Conservation (phyloP, 768 basidiomycete genomes). For the Coprinopsis strossmayeri region DNA sequence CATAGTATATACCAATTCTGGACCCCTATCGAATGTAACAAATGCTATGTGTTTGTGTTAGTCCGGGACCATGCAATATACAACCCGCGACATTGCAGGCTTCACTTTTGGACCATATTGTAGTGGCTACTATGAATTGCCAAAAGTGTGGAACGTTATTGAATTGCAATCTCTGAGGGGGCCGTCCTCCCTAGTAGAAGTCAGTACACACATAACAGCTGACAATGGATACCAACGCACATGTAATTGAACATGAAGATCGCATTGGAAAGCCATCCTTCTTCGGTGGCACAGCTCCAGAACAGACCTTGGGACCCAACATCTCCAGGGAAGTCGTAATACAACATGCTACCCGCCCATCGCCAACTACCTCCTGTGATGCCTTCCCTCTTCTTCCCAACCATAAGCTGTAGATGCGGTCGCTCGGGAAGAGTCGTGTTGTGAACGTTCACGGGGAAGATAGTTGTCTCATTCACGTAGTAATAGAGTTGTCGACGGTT, state of each 20-base stretch:
- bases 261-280: conserved; percentile 23
- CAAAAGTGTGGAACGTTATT: background rate
- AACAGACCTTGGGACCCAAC: conserved; percentile 25
- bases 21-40: too few species aligned
- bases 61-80: too few species aligned
- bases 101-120: too few species aligned
- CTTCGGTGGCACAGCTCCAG: conserved; percentile 7
- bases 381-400: conserved; percentile 31
- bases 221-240: background rate
- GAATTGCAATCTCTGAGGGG: background rate
- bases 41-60: too few species aligned
- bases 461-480: conserved; percentile 47
- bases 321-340: conserved; percentile 38
- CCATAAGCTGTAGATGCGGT: conserved; percentile 42
- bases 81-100: too few species aligned
- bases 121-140: background rate
- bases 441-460: conserved; percentile 47
- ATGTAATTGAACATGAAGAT: conserved; percentile 27
- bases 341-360: conserved; percentile 51
- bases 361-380: conserved; percentile 40
- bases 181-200: background rate
- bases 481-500: conserved; percentile 45
- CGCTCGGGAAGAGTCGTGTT: conserved; percentile 34
- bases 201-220: background rate
- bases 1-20: too few species aligned